These are phyloP conservation scores for Podosphaera fusca DNA, from an alignment of 2,329 filamentous ascomycete genomes.

Conservation along the genomic window DNA sequence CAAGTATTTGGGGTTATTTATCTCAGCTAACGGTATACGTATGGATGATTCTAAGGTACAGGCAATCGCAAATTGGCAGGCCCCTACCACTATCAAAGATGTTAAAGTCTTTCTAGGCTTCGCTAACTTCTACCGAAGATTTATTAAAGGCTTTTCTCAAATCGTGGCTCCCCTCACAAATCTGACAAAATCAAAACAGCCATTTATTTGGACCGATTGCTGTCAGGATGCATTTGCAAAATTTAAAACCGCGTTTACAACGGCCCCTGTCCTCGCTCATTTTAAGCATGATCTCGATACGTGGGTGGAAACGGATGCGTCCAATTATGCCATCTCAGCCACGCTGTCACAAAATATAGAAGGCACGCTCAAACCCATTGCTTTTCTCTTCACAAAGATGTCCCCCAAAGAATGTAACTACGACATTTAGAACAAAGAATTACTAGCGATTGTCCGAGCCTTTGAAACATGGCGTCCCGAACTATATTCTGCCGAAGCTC, in stretches of 20 bases:
- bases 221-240: background rate
- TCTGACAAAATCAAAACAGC: background rate
- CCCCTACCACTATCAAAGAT: background rate
- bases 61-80: background rate
- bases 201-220: background rate
- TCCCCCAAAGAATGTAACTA: background rate
- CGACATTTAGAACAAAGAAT: background rate
- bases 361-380: background rate
- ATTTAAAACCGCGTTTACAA: background rate
- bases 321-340: background rate
- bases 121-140: background rate
- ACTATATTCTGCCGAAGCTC: background rate
- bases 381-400: background rate
- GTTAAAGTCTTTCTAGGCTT: background rate
- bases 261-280: background rate
- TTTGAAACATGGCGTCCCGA: background rate
- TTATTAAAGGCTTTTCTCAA: background rate
- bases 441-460: background rate
- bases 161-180: background rate
- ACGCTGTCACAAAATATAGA: background rate
- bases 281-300: background rate
- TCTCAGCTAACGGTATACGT: background rate
- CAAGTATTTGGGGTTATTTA: slow-evolving; percentile 1
- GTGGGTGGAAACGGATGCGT: background rate
- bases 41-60: background rate